Base-by-base conservation (phyloP, 2,329 filamentous ascomycete genomes). In the Gnomoniopsis sp. region DNA sequence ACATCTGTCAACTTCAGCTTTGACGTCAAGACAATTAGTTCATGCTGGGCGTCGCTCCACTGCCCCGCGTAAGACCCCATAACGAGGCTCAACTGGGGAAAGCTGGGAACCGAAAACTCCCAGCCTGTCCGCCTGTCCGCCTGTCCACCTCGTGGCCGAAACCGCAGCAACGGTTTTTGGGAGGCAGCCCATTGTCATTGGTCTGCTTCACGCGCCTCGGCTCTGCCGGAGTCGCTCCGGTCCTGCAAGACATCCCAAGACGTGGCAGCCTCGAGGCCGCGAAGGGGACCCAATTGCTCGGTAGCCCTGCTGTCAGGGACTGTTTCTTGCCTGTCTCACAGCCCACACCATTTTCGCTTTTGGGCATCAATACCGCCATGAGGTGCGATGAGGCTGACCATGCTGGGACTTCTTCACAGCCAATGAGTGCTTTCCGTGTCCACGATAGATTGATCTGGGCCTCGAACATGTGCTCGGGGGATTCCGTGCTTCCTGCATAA, bases 361-460 rank as follows among this genome's bases (percentile, higher is more conserved):
- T 62, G 60, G 60, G 60, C 60, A 62, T 59, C 60, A 62, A 62
- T 54, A 53, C 26, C 41, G 34, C 46, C 34, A 6, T 6, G 36
- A 33, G 48, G 26, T 46, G 19, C 12, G 33, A 50, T 57, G 60
- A 59, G 52, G 52, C 57, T 59, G 52, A 59, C 57, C 49, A 43
- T 46, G 47, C 53, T 23, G 44, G 53, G 22, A 59, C 46, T 62
- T 57, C 49, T 49, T 58, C 47, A 52, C 36, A 53, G 30, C 19
- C 38, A 21, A 49, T 21, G 11, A 12, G n/a, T 41, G 19, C 19
- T 11, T 22, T 23, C 44, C 6, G 23, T 23, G 44, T 12, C 44
- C 44, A 22, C 44, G 8, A 23, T 47, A 22, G 33, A n/a, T 19
- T 4, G 43, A 41, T 23, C 44, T 15, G 26, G 26, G 19, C 26